Evolutionary conservation across 805 yeast genomes (phyloP).

Genomic region (Alloascoidea hylecoeti): DNA sequence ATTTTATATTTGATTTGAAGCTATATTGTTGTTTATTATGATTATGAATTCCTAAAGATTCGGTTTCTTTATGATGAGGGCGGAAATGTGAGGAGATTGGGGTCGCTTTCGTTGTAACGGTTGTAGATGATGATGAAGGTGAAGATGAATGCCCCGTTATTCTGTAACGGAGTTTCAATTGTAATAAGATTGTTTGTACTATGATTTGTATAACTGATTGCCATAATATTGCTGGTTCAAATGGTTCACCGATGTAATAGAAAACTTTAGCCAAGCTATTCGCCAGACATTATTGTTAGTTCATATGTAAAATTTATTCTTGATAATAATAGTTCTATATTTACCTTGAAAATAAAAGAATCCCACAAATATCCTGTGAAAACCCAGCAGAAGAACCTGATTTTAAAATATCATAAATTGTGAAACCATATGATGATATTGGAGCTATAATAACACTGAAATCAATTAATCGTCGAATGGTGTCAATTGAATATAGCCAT

Average conservation of each 20-base stretch:
- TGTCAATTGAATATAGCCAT: conserved; percentile 30
- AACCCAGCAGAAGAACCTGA: conserved; percentile 64
- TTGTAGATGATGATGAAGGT: conserved; percentile 1
- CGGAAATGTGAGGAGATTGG: not conserved
- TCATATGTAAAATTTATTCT: too few species aligned
- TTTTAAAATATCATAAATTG: conserved; percentile 52
- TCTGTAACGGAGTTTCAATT: conserved; percentile 46
- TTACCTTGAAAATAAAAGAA: conserved; percentile 70
- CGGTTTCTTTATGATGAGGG: too few species aligned
- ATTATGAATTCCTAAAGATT: too few species aligned
- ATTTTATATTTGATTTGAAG: conserved; percentile 5
- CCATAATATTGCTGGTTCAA: conserved; percentile 61
- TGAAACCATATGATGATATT: conserved; percentile 74
- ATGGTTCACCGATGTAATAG: conserved; percentile 70
- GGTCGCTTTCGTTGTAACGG: not conserved
- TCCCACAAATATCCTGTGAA: conserved; percentile 84
- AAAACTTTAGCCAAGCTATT: conserved; percentile 27
- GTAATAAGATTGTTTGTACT: conserved; percentile 54
- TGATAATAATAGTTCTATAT: conserved; percentile 23
- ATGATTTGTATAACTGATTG: conserved; percentile 80
- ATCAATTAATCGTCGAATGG: conserved; percentile 43
- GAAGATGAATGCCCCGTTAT: conserved; percentile 5
- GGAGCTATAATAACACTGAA: conserved; percentile 71
- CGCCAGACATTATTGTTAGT: not conserved
- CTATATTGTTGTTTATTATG: conserved; percentile 1